A percentile compares a stretch with the other conserved stretches of the same genome.
These are phyloP conservation scores for Fagopyrum tataricum DNA, from an alignment of 148 eudicot genomes.

Conservation along the genomic window DNA sequence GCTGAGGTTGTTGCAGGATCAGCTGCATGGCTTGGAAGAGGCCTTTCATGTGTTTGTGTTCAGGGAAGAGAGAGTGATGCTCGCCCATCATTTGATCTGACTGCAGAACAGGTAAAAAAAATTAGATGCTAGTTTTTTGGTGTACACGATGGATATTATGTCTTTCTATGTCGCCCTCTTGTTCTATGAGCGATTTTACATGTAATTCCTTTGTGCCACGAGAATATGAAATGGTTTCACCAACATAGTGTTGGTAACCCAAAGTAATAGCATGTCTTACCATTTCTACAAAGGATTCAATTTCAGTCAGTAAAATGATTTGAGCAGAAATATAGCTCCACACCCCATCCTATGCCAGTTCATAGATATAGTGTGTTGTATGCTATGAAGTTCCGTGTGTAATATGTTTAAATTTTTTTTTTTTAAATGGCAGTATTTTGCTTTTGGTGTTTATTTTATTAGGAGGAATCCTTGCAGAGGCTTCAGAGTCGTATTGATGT, in stretches of 20 bases:
- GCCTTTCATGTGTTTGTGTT: constrained; percentile 97
- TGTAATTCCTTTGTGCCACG: background rate
- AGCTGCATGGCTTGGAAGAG: constrained; percentile 97
- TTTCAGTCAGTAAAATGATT: background rate
- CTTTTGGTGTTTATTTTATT: constrained; percentile 14
- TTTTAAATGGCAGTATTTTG: background rate
- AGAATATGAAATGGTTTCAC: background rate
- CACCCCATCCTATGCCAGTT: background rate
- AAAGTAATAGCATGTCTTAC: background rate
- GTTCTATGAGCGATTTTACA: background rate
- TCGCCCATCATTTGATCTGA: constrained; percentile 90
- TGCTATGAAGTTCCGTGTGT: background rate
- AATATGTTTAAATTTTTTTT: background rate
- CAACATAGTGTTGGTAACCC: background rate
- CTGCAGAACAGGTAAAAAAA: constrained; percentile 58
- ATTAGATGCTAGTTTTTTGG: background rate
- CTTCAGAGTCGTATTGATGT: constrained; percentile 87
- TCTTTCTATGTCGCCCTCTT: background rate
- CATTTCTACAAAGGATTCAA: background rate
- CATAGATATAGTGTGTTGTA: background rate
- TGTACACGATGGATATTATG: background rate
- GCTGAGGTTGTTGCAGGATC: constrained; percentile 98
- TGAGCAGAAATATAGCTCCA: background rate
- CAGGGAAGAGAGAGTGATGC: constrained; percentile 89
- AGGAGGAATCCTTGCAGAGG: constrained; percentile 84